Evolutionary conservation across 75 land plant species (phyloP).

Genomic region (Cryptomeria japonica): DNA sequence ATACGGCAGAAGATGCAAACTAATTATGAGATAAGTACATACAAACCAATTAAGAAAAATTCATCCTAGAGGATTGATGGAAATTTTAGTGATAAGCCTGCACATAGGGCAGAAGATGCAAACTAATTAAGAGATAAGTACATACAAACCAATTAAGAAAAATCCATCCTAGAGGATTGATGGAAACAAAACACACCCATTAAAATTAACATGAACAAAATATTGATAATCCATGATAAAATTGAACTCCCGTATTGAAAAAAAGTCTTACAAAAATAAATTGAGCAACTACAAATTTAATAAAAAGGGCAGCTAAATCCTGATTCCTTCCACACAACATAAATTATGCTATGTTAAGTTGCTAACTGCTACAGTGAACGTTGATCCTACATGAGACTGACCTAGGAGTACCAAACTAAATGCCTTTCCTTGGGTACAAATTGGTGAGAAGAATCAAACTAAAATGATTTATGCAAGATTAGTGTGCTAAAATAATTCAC

Average conservation of each 20-base stretch:
- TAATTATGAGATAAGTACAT: background rate
- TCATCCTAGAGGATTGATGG: background rate
- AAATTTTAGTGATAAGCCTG: slow-evolving; percentile 82
- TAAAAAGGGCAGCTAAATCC: background rate
- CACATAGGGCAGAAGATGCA: slow-evolving; percentile 16
- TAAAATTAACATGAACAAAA: background rate
- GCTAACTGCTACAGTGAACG: background rate
- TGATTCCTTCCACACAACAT: background rate
- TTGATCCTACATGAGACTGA: background rate
- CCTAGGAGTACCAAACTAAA: background rate
- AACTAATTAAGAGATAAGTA: background rate
- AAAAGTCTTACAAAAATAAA: background rate
- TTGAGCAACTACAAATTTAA: background rate
- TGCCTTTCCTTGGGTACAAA: background rate
- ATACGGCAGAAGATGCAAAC: slow-evolving; percentile 4
- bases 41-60: no score
- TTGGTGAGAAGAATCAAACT: background rate
- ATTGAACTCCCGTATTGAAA: background rate
- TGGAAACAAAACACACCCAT: background rate
- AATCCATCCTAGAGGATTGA: background rate
- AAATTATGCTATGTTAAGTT: background rate
- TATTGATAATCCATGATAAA: background rate
- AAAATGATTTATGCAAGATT: background rate
- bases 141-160: background rate
- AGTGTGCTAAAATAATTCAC: background rate